Evolutionary conservation across 345 rosid genomes (phyloP), one percentile per base, ranked within the genome.

Genomic region (Lagerstroemia speciosa): DNA sequence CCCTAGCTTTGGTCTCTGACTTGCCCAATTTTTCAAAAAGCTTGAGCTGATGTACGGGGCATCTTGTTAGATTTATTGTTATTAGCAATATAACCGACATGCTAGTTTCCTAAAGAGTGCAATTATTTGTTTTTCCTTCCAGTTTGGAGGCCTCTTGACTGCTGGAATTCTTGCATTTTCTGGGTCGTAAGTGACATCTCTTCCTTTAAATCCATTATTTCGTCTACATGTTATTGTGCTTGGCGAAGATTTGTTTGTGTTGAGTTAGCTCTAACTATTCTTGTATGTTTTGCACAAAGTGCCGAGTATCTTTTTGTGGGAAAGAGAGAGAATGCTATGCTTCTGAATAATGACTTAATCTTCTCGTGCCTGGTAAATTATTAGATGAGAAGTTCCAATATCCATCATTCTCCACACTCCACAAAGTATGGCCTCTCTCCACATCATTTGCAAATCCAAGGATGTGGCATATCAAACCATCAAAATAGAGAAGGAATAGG

Each of bases 71-170:
- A 45, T 12, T 45, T 45, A 1, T 9, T 45, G 50, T 52, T 52
- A 20, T 20, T 52, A 19, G 57, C 8, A 6, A 50, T 50, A n/a
- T 4, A 5, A 19, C 6, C 15, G 57, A 4, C 14, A 27, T 57
- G 17, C 9, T 57, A 57, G 11, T 26, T 30, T 5, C 34, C 34
- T 30, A 10, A 58, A n/a, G 30, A 0, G 34, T 24, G 33, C 3
- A 32, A 22, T 12, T 58, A 1, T 27, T 14, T 26, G 29, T 58
- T 58, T 58, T 19, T 29, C 14, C 4, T 62, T 66, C 64, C 91
- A 89, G 95, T 94, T 94, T 79, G 99, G 99, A 67, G 92, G 92
- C 69, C 90, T 91, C 57, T 77, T 91, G 84, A 91, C 93, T 11
- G 64, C 93, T 71, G 96, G 98, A 65, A 94, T 91, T 72, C 57